phyloP scores from a whole-genome alignment of 2,329 filamentous ascomycete genomes.

The Ceratocystis papillata region DNA sequence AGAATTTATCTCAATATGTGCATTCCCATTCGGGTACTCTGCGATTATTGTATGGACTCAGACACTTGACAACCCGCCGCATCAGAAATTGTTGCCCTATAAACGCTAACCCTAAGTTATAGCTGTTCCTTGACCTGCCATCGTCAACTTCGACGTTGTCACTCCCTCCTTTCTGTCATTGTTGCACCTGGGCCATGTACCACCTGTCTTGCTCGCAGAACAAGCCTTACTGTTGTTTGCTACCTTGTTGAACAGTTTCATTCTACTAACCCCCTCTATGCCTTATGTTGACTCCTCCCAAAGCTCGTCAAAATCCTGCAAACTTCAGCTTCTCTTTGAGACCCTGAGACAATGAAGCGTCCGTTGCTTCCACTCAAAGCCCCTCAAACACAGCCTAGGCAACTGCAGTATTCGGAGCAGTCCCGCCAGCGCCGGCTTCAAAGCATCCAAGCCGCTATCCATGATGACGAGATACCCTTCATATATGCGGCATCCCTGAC shows the following conservation, averaged over 20 bases:
- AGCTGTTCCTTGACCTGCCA: not conserved
- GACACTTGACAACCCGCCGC: no score
- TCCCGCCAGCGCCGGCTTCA: conserved; percentile 3
- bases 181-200: not conserved
- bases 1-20: no score
- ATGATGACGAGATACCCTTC: conserved; percentile 16
- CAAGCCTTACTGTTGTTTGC: not conserved
- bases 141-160: not conserved
- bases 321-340: no score
- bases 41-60: no score
- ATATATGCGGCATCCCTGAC: conserved; percentile 20
- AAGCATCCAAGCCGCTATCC: conserved; percentile 14
- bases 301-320: no score
- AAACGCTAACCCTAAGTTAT: not conserved
- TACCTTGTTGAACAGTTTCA: not conserved
- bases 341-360: not conserved
- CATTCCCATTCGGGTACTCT: no score
- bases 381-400: not conserved
- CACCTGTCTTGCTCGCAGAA: not conserved
- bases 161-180: not conserved
- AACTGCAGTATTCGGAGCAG: not conserved
- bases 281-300: not conserved
- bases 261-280: not conserved
- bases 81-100: no score
- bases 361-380: not conserved